A percentile compares a stretch with the other conserved stretches of the same genome.
Evolutionary conservation across 2,329 filamentous ascomycete species (phyloP).

Genomic region (Penicillium sp.): DNA sequence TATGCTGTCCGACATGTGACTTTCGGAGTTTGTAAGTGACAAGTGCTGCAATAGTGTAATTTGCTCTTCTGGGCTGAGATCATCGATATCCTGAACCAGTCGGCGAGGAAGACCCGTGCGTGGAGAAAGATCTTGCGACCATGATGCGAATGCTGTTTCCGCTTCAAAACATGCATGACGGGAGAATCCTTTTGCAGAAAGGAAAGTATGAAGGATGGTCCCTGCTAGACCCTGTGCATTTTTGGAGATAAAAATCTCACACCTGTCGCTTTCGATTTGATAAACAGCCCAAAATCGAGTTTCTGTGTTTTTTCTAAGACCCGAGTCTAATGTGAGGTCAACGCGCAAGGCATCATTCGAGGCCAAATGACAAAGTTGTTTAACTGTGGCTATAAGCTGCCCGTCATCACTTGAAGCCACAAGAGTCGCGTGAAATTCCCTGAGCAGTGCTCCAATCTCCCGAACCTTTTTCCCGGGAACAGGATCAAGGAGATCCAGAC

Average conservation of each 20-base stretch:
- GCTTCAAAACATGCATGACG: slow-evolving; percentile 42
- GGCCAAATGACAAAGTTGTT: slow-evolving; percentile 32
- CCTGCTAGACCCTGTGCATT: slow-evolving; percentile 45
- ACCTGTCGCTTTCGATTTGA: slow-evolving; percentile 33
- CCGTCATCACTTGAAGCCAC: slow-evolving; percentile 19
- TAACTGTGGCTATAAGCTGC: slow-evolving; percentile 28
- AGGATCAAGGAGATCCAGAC: slow-evolving; percentile 44
- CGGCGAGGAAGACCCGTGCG: slow-evolving; percentile 37
- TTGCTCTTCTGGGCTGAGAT: slow-evolving; percentile 44
- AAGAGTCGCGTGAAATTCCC: slow-evolving; percentile 31
- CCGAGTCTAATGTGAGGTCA: slow-evolving; percentile 43
- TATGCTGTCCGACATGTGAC: slow-evolving; percentile 30
- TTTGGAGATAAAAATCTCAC: slow-evolving; percentile 47
- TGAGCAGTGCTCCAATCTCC: slow-evolving; percentile 33
- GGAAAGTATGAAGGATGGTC: slow-evolving; percentile 48
- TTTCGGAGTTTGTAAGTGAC: slow-evolving; percentile 29
- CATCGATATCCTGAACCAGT: slow-evolving; percentile 44
- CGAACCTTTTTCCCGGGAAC: slow-evolving; percentile 37
- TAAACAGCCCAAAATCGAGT: slow-evolving; percentile 46
- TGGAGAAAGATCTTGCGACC: slow-evolving; percentile 32
- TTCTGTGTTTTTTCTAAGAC: slow-evolving; percentile 38
- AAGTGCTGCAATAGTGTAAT: slow-evolving; percentile 43
- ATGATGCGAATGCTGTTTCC: slow-evolving; percentile 40
- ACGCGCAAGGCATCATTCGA: slow-evolving; percentile 31
- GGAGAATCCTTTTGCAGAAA: slow-evolving; percentile 43